phyloP scores from a whole-genome alignment of 2,329 filamentous ascomycete genomes.

The Cladobotryum protrusum region DNA sequence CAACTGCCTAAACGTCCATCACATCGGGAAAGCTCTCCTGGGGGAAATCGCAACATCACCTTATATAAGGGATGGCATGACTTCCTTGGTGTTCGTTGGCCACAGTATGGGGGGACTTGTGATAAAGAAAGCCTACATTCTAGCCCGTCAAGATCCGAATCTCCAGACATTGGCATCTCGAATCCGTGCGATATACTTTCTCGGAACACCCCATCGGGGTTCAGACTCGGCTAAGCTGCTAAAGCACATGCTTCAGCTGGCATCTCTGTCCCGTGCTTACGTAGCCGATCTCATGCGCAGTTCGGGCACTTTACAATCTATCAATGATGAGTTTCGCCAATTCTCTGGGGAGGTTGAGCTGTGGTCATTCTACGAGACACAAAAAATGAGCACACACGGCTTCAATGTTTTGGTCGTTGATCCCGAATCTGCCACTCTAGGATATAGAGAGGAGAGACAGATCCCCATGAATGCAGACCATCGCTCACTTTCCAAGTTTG shows the following conservation, averaged over 20 bases:
- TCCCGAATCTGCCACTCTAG: too few species aligned
- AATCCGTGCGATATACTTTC: conserved; percentile 7
- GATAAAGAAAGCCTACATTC: conserved; percentile 6
- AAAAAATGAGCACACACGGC: not conserved
- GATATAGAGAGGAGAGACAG: too few species aligned
- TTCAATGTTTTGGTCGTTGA: conserved; percentile 4
- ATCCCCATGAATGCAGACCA: too few species aligned
- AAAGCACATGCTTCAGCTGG: not conserved
- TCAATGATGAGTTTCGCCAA: conserved; percentile 7
- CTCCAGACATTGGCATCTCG: not conserved
- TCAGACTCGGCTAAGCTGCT: not conserved
- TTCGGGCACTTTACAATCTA: not conserved
- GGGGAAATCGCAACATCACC: conserved; percentile 3
- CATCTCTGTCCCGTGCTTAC: conserved; percentile 6
- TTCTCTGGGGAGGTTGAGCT: conserved; percentile 1
- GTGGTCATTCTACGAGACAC: conserved; percentile 9
- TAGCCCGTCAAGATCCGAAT: not conserved
- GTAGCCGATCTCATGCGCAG: conserved; percentile 1
- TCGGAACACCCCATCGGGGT: conserved; percentile 8
- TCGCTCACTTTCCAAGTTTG: too few species aligned
- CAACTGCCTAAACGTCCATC: conserved; percentile 1
- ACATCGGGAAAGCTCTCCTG: conserved; percentile 2
- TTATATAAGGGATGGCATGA: not conserved
- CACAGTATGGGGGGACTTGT: conserved; percentile 9
- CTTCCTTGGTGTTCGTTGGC: conserved; percentile 4